phyloP scores from a whole-genome alignment of 768 basidiomycete genomes.

The Sarcomyxa edulis region DNA sequence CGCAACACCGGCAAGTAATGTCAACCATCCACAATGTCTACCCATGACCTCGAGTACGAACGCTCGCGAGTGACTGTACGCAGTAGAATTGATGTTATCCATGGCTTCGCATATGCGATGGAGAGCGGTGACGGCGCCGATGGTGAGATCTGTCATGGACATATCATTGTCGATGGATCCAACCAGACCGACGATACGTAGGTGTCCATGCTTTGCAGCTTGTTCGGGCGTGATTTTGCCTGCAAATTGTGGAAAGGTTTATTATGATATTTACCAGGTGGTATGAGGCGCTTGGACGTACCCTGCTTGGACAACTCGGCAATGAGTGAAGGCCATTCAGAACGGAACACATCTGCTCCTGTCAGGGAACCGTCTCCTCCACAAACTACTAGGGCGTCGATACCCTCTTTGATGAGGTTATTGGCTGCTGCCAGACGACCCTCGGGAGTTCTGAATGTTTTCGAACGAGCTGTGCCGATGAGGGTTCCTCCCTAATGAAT shows the following conservation, averaged over 20 bases:
- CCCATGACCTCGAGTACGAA: constrained; percentile 99
- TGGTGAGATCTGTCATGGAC: constrained; percentile 96
- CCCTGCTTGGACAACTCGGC: constrained; percentile 60
- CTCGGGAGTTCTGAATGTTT: constrained; percentile 78
- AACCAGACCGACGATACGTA: constrained; percentile 96
- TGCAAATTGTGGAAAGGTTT: constrained; percentile 23
- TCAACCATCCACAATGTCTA: constrained; percentile 99
- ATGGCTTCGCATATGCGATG: constrained; percentile 97
- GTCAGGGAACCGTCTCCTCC: constrained; percentile 97
- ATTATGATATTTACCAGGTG: too few species aligned
- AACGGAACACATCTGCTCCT: constrained; percentile 89
- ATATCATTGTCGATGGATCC: constrained; percentile 99
- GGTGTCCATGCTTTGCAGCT: constrained; percentile 65
- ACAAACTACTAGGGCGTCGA: constrained; percentile 94
- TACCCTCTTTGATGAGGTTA: constrained; percentile 94
- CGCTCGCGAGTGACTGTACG: constrained; percentile 91
- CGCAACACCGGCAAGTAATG: constrained; percentile 89
- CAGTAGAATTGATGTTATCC: constrained; percentile 97
- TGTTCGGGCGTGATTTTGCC: constrained; percentile 75
- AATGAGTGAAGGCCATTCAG: constrained; percentile 91
- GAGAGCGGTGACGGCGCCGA: constrained; percentile 92
- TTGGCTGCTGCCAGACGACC: constrained; percentile 85
- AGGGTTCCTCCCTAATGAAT: constrained; percentile 78
- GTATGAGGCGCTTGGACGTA: too few species aligned
- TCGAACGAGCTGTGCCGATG: constrained; percentile 89